Evolutionary conservation across 805 yeast species (phyloP), one percentile per base, ranked within the genome.

Genomic region (Wickerhamiella qilinensis): DNA sequence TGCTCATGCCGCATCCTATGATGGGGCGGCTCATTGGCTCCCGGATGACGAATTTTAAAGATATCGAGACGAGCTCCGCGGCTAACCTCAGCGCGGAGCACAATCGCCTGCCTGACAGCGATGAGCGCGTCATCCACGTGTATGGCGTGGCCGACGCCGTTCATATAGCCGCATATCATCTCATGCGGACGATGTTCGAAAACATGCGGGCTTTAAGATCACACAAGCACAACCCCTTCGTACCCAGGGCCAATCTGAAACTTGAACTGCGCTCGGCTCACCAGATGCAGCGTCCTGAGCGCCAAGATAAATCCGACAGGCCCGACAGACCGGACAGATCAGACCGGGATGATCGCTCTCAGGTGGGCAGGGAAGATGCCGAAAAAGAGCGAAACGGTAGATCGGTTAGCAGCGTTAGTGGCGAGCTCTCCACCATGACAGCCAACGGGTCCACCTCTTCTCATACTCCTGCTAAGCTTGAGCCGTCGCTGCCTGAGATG

Each of bases 121-220:
- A 85, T 14, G 94, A 84, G 54, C 66, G 93, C 42, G 64, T 79
- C 17, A 60, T 84, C 35, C 65, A 74, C 19, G 68, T 83, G 6
- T 63, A 68, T 4, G 94, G 94, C 5, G 88, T 80, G 12, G 84
- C 85, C 1, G 93, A 83, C 59, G 85, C 94, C 2, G 71, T 84
- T 31, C 93, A 81, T 52, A 80, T 82, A 47, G 94, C 94, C 8
- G 64, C 75, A 0, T 81, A 77, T 56, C 78, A 77, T 53, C 67
- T 80, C 40, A 75, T 80, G 1, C 25, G 25, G 25, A 22, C 25
- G 25, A 6, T 22, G 14, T 17, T 30, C 20, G 20, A 30, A 14
- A 20, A 20, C 20, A 18, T 6, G 6, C 33, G 33, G 8, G 18
- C 15, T 14, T 20, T 9, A 8, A 30, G 18, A 30, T 4, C 6